These are phyloP conservation scores for Xylaria sp. DNA, from an alignment of 2,329 filamentous ascomycete genomes.

Conservation along the genomic window DNA sequence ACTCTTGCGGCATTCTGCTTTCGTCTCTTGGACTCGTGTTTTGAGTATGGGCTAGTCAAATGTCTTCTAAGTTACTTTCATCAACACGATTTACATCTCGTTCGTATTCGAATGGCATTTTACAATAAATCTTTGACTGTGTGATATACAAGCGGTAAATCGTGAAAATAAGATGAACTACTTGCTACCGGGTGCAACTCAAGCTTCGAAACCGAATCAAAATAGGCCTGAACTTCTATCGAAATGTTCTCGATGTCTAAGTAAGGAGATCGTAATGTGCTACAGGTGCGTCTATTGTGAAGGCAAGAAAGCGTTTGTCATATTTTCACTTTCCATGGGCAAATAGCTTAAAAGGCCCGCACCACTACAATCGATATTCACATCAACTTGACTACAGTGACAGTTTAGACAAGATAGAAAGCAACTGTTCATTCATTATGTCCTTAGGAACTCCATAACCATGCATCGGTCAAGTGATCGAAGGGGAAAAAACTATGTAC, in stretches of 20 bases:
- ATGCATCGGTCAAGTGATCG: slow-evolving; percentile 24
- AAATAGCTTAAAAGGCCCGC: neutral
- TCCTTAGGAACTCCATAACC: slow-evolving; percentile 26
- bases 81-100: neutral
- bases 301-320: neutral
- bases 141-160: neutral
- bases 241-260: neutral
- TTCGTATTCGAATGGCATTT: too few species aligned
- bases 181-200: neutral
- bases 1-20: neutral
- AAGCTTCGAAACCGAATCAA: neutral
- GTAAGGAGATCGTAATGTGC: neutral
- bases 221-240: neutral
- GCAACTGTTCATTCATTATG: slow-evolving; percentile 13
- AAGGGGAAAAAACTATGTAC: slow-evolving; percentile 2
- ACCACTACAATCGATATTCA: neutral
- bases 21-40: neutral
- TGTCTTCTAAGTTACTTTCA: neutral
- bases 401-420: neutral
- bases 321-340: neutral
- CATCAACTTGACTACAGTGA: neutral
- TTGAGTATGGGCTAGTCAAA: neutral
- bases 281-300: neutral
- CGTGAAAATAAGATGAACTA: neutral
- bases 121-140: too few species aligned